Percentiles rank a stretch among this genome's conserved stretches.
phyloP scores from a whole-genome alignment of 352 stramenopile genomes.

The Thraustotheca clavata region DNA sequence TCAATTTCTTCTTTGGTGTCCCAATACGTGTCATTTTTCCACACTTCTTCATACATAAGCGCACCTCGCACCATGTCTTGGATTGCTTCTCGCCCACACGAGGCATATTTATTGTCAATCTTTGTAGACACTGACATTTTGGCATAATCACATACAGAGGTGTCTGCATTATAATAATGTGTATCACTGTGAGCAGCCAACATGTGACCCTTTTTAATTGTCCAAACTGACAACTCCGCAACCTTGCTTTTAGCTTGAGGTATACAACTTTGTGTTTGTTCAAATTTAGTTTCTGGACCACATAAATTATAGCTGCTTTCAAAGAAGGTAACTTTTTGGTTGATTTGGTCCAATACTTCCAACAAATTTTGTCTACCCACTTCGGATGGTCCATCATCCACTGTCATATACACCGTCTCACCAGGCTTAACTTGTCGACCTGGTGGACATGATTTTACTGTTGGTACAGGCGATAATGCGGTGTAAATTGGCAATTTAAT shows the following conservation, averaged over 20 bases:
- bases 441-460: background rate
- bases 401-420: slow-evolving; percentile 14
- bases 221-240: background rate
- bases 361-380: background rate
- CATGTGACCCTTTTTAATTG: slow-evolving; percentile 8
- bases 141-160: slow-evolving; percentile 9
- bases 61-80: slow-evolving; percentile 17
- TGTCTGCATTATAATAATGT: slow-evolving; percentile 6
- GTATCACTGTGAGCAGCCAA: slow-evolving; percentile 17
- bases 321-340: slow-evolving; percentile 10
- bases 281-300: background rate
- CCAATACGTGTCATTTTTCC: background rate
- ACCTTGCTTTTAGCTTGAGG: background rate
- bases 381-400: slow-evolving; percentile 11
- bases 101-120: background rate
- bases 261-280: background rate
- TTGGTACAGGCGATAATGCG: background rate
- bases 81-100: background rate
- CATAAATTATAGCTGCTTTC: slow-evolving; percentile 21
- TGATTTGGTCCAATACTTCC: background rate
- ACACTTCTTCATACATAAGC: background rate
- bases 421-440: slow-evolving; percentile 5
- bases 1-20: background rate
- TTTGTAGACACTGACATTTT: slow-evolving; percentile 1
- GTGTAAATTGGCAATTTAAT: background rate